A percentile compares a stretch with the other conserved stretches of the same genome.
Evolutionary conservation across 2,329 filamentous ascomycete genomes (phyloP).

Genomic region (Xylariaceae sp.): DNA sequence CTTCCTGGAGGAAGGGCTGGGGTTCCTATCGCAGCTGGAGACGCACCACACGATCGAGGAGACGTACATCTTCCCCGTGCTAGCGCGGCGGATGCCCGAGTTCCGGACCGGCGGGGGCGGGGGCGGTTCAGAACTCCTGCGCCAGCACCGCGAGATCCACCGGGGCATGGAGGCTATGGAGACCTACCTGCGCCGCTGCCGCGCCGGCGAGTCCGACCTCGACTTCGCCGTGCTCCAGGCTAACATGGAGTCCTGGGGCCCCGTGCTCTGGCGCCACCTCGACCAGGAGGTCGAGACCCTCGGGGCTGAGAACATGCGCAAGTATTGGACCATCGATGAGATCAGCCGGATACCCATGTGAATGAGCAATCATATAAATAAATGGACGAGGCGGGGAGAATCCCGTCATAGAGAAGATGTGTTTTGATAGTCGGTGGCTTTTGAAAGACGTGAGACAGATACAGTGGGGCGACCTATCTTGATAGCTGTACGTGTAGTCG

Average conservation of each 20-base stretch:
- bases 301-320: slow-evolving; percentile 84
- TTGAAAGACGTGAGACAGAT: background rate
- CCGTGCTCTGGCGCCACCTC: slow-evolving; percentile 79
- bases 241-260: slow-evolving; percentile 77
- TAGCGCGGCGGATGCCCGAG: slow-evolving; percentile 78
- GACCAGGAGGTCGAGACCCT: slow-evolving; percentile 81
- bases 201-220: slow-evolving; percentile 62
- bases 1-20: slow-evolving; percentile 69
- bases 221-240: slow-evolving; percentile 62
- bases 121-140: slow-evolving; percentile 63
- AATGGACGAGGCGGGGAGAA: background rate
- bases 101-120: slow-evolving; percentile 53
- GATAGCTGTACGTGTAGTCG: background rate
- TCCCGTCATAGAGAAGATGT: background rate
- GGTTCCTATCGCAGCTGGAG: slow-evolving; percentile 71
- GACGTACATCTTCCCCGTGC: slow-evolving; percentile 74
- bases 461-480: background rate
- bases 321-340: slow-evolving; percentile 78
- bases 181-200: slow-evolving; percentile 66
- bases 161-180: slow-evolving; percentile 69
- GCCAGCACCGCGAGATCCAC: slow-evolving; percentile 80
- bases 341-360: slow-evolving; percentile 71
- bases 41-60: slow-evolving; percentile 86
- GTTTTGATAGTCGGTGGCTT: background rate
- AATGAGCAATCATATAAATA: slow-evolving; percentile 8